These are phyloP conservation scores for Starmerella powellii DNA, from an alignment of 805 yeast species.

Conservation along the genomic window DNA sequence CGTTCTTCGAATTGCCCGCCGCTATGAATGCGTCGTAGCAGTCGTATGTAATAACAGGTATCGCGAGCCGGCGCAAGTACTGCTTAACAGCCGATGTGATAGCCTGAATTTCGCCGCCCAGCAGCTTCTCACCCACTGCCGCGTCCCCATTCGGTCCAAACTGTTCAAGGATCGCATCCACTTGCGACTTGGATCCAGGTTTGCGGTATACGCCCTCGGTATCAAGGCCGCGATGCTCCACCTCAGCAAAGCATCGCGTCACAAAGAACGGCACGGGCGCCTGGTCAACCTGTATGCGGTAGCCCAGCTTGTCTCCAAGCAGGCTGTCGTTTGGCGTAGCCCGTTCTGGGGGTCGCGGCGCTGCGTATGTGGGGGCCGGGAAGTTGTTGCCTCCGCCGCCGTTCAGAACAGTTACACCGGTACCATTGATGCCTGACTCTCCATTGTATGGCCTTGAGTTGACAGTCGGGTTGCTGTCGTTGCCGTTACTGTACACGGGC, in stretches of 20 bases:
- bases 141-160: slow-evolving; percentile 27
- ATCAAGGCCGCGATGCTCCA: slow-evolving; percentile 63
- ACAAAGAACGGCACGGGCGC: slow-evolving; percentile 55
- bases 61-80: slow-evolving; percentile 71
- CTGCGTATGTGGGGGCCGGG: neutral
- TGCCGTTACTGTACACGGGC: neutral
- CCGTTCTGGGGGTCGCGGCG: neutral
- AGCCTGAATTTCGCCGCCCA: slow-evolving; percentile 64
- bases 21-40: slow-evolving; percentile 55
- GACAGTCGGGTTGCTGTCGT: slow-evolving; percentile 1
- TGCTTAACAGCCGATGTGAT: slow-evolving; percentile 78
- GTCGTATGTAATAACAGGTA: slow-evolving; percentile 66
- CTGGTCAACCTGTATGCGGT: slow-evolving; percentile 51
- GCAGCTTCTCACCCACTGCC: slow-evolving; percentile 29
- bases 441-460: neutral
- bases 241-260: slow-evolving; percentile 57
- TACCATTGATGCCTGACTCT: neutral
- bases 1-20: slow-evolving; percentile 34
- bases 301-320: slow-evolving; percentile 42
- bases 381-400: no score
- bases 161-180: slow-evolving; percentile 35
- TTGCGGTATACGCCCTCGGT: slow-evolving; percentile 84
- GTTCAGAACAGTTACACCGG: neutral
- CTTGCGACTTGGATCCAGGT: slow-evolving; percentile 67
- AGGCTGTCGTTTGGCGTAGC: neutral